These are phyloP conservation scores for Musa itinerans DNA, from an alignment of 176 grass and related monocot genomes.

Conservation along the genomic window DNA sequence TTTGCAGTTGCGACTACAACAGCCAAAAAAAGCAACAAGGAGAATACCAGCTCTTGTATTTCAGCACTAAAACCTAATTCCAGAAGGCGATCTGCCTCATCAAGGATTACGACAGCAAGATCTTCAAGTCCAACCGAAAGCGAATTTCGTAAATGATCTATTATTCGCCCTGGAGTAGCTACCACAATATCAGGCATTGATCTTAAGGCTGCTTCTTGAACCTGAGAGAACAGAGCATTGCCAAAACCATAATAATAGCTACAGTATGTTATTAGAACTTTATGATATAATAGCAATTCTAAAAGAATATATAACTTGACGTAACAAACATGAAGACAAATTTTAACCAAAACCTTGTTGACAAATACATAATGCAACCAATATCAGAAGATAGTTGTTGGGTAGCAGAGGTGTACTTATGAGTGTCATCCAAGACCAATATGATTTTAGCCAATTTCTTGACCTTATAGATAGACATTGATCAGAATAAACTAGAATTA, in stretches of 20 bases:
- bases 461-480: no score
- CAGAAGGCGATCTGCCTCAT: conserved; percentile 88
- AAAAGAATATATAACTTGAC: neutral
- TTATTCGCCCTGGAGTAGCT: conserved; percentile 88
- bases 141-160: conserved; percentile 87
- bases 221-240: conserved; percentile 32
- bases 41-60: conserved; percentile 77
- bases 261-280: conserved; percentile 1
- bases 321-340: no score
- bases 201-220: conserved; percentile 82
- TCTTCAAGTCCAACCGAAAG: conserved; percentile 90
- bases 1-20: neutral
- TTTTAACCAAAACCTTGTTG: no score
- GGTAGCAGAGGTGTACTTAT: no score
- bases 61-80: conserved; percentile 94
- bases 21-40: neutral
- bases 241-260: neutral
- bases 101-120: conserved; percentile 89
- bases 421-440: no score
- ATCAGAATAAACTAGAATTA: no score
- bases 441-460: no score
- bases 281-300: neutral
- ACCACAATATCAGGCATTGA: conserved; percentile 98
- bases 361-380: no score
- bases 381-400: no score